These are phyloP conservation scores for Mycena vitilis DNA, from an alignment of 768 basidiomycete species.

Conservation along the genomic window DNA sequence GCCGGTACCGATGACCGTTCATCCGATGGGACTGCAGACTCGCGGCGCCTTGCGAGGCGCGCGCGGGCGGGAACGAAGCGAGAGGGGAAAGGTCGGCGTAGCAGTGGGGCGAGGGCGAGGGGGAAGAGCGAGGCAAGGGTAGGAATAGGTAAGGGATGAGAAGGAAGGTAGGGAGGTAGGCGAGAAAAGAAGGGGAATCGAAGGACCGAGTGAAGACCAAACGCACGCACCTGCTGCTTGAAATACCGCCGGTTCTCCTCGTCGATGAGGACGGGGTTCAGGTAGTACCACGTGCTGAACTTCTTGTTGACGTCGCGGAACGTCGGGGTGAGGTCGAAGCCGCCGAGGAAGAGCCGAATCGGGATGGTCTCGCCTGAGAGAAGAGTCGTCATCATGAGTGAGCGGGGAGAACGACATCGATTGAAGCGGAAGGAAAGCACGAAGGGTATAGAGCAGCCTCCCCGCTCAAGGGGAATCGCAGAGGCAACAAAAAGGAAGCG, in stretches of 20 bases:
- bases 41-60: too few species aligned
- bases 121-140: background rate
- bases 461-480: too few species aligned
- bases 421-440: background rate
- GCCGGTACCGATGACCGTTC: too few species aligned
- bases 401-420: background rate
- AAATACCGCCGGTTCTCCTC: conserved; percentile 98
- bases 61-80: too few species aligned
- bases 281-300: conserved; percentile 96
- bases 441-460: too few species aligned
- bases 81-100: too few species aligned
- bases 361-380: conserved; percentile 95
- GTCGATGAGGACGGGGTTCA: conserved; percentile 97
- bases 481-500: too few species aligned
- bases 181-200: background rate
- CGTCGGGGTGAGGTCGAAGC: conserved; percentile 98
- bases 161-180: background rate
- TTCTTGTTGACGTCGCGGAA: conserved; percentile 99
- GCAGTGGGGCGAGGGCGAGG: too few species aligned
- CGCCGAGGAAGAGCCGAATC: conserved; percentile 96
- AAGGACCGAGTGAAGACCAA: background rate
- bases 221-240: conserved; percentile 83
- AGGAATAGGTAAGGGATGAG: background rate
- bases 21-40: too few species aligned
- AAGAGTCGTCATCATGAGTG: background rate